Conservation (phyloP, 805 yeast species). For the Candida boleticola region DNA sequence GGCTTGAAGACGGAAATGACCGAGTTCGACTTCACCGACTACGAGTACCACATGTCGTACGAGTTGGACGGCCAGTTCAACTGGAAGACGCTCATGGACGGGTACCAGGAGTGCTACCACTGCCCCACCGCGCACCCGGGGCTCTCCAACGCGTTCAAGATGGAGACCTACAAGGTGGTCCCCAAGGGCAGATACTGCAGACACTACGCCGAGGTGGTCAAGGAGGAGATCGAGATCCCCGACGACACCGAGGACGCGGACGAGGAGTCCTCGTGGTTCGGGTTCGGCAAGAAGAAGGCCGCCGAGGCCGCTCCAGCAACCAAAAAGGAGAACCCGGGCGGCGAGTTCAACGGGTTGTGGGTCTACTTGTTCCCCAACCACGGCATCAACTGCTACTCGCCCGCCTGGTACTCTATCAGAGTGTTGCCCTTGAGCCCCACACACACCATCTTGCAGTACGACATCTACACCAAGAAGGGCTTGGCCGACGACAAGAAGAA, state of each 20-base stretch:
- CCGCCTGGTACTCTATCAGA: constrained; percentile 64
- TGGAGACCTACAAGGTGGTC: constrained; percentile 65
- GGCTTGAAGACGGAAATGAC: constrained; percentile 52
- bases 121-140: constrained; percentile 71
- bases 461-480: constrained; percentile 61
- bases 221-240: constrained; percentile 28
- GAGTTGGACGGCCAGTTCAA: constrained; percentile 63
- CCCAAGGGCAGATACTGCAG: constrained; percentile 60
- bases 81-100: constrained; percentile 68
- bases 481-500: constrained; percentile 49
- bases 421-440: constrained; percentile 54
- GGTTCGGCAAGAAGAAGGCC: constrained; percentile 38
- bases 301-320: constrained; percentile 7
- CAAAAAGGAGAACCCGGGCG: constrained; percentile 49
- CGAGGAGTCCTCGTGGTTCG: constrained; percentile 50
- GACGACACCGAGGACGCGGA: constrained; percentile 27
- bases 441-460: constrained; percentile 58
- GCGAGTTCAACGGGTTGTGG: constrained; percentile 63
- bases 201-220: constrained; percentile 56
- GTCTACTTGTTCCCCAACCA: constrained; percentile 58
- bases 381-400: constrained; percentile 63
- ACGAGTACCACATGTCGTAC: constrained; percentile 63
- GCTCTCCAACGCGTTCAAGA: constrained; percentile 51
- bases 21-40: constrained; percentile 59
- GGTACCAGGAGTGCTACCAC: constrained; percentile 67